phyloP scores from a whole-genome alignment of 371 early-diverging fungal genomes.

The Batrachochytrium dendrobatidis region DNA sequence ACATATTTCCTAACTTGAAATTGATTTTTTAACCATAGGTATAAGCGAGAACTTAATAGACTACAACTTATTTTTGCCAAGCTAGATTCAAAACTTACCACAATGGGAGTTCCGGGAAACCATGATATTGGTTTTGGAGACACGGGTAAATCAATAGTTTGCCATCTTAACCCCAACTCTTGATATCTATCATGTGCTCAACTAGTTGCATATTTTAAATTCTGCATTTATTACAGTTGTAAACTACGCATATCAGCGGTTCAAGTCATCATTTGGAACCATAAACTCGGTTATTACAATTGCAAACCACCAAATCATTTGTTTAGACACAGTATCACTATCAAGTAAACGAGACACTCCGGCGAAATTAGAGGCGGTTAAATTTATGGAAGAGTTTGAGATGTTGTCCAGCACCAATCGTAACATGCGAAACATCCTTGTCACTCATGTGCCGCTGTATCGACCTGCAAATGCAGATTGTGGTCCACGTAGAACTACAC shows the following conservation, averaged over 20 bases:
- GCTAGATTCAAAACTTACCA: constrained; percentile 5
- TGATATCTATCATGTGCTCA: too few relatives aligned
- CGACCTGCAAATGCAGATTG: constrained; percentile 57
- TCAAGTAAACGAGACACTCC: constrained; percentile 36
- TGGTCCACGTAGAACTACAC: constrained; percentile 57
- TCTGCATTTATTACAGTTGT: constrained; percentile 39
- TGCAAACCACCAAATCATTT: constrained; percentile 58
- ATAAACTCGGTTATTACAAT: constrained; percentile 53
- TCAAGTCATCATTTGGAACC: constrained; percentile 54
- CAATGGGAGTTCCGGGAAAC: constrained; percentile 68
- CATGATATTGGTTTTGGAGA: constrained; percentile 89
- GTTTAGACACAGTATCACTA: constrained; percentile 73
- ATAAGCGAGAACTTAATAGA: constrained; percentile 30
- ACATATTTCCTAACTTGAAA: too few relatives aligned
- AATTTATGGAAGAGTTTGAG: constrained; percentile 34
- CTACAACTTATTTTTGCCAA: constrained; percentile 37
- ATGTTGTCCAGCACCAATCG: constrained; percentile 11
- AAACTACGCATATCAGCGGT: constrained; percentile 42
- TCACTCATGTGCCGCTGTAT: constrained; percentile 77
- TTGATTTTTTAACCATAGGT: constrained; percentile 12
- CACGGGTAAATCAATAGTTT: constrained; percentile 23
- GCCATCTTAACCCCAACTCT: too few relatives aligned
- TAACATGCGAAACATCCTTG: constrained; percentile 43
- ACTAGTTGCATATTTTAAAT: too few relatives aligned
- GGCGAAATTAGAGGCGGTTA: constrained; percentile 40